Evolutionary conservation across 139 green algal genomes (phyloP).

Genomic region (Astrephomene gubernaculifera): DNA sequence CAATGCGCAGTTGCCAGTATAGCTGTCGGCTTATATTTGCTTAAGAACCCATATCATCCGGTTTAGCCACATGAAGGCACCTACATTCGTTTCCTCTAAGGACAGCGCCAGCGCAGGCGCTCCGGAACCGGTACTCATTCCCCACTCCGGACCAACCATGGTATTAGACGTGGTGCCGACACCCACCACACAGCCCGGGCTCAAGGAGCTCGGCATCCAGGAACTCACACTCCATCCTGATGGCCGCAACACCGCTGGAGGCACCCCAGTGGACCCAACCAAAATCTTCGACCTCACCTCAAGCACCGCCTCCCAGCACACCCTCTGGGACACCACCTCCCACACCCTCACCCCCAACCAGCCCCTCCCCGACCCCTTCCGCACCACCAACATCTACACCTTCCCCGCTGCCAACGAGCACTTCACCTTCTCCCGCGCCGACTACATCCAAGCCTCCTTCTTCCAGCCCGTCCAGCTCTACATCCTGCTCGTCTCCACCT

Average conservation of each 20-base stretch:
- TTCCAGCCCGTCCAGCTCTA: too few species aligned
- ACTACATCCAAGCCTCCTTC: too few species aligned
- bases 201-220: neutral
- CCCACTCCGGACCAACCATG: too few species aligned
- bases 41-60: too few species aligned
- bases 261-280: neutral
- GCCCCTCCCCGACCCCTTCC: neutral
- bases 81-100: too few species aligned
- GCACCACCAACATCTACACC: neutral
- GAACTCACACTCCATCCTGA: neutral
- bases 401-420: conserved; percentile 14
- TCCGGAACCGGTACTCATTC: too few species aligned
- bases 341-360: neutral
- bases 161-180: neutral
- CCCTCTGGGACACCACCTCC: conserved; percentile 6
- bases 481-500: neutral
- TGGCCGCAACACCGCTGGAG: neutral
- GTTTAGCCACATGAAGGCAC: too few species aligned
- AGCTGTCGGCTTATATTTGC: too few species aligned
- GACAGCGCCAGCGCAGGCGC: too few species aligned
- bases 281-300: neutral
- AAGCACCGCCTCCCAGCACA: neutral
- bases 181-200: neutral
- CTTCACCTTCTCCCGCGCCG: conserved; percentile 24
- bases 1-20: too few species aligned